Evolutionary conservation across 805 yeast genomes (phyloP).

Genomic region (Candida krabiensis): DNA sequence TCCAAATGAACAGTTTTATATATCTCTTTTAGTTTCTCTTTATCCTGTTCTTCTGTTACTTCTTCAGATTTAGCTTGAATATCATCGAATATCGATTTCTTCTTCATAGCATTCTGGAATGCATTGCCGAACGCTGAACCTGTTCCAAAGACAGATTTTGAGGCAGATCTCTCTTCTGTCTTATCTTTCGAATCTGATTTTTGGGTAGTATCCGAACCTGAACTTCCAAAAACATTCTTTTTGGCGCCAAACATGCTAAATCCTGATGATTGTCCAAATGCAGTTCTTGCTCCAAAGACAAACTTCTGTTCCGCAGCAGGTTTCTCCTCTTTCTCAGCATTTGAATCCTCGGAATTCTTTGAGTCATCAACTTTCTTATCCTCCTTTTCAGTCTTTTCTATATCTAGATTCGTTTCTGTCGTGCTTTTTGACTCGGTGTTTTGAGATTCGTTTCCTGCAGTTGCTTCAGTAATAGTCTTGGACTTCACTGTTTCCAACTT

Average conservation of each 20-base stretch:
- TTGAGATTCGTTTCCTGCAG: constrained; percentile 1
- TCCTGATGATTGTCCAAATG: constrained; percentile 46
- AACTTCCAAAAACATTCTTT: constrained; percentile 36
- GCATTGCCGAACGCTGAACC: constrained; percentile 53
- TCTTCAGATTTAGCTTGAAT: constrained; percentile 16
- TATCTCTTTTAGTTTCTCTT: constrained; percentile 32
- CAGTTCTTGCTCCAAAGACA: constrained; percentile 55
- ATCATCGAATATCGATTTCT: constrained; percentile 58
- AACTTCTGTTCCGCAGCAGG: too few species aligned
- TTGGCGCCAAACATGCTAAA: constrained; percentile 33
- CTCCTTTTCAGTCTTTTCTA: constrained; percentile 2
- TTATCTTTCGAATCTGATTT: constrained; percentile 13
- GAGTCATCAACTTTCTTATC: constrained; percentile 1
- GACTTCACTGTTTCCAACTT: constrained; percentile 2
- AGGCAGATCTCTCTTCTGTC: constrained; percentile 1
- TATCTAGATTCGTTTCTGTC: constrained; percentile 1
- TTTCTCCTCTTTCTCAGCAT: too few species aligned
- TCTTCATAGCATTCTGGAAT: constrained; percentile 49
- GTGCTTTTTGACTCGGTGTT: background rate
- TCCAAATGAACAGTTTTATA: constrained; percentile 61
- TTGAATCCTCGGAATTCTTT: constrained; percentile 15
- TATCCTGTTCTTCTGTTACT: constrained; percentile 25
- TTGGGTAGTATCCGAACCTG: constrained; percentile 8
- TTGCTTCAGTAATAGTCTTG: constrained; percentile 1
- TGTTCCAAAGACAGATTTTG: constrained; percentile 40